Percentiles rank a stretch among this genome's conserved stretches.
Evolutionary conservation across 345 rosid species (phyloP).

Genomic region (Citropsis articulata): DNA sequence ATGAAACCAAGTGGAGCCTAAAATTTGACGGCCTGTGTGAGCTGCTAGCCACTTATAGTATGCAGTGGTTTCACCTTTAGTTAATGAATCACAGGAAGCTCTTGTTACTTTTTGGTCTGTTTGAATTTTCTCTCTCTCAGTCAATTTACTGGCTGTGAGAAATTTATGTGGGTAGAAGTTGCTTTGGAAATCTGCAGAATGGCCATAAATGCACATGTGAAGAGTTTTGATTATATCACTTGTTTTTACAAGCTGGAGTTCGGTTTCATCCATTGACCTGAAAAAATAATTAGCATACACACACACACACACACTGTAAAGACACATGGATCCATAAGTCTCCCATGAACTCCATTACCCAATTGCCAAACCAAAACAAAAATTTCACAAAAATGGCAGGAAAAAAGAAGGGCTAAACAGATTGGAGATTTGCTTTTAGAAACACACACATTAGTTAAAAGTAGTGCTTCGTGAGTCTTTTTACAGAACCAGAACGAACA

Average conservation of each 20-base stretch:
- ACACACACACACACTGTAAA: constrained; percentile 23
- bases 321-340: constrained; percentile 23
- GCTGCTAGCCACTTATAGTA: background rate
- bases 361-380: background rate
- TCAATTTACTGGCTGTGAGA: background rate
- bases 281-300: background rate
- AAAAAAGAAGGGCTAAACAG: no score
- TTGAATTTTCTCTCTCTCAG: background rate
- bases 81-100: constrained; percentile 1
- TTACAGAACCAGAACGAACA: no score
- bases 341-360: constrained; percentile 28
- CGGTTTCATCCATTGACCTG: background rate
- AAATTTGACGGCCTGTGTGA: background rate
- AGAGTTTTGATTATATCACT: background rate
- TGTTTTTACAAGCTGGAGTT: background rate
- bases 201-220: constrained; percentile 41
- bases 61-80: background rate
- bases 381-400: background rate
- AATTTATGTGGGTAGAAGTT: constrained; percentile 1
- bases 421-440: no score
- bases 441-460: no score
- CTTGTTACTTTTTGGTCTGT: background rate
- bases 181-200: constrained; percentile 14
- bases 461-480: no score
- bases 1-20: background rate